These are phyloP conservation scores for Lanzia echinophila DNA, from an alignment of 2,329 filamentous ascomycete species.

Conservation along the genomic window DNA sequence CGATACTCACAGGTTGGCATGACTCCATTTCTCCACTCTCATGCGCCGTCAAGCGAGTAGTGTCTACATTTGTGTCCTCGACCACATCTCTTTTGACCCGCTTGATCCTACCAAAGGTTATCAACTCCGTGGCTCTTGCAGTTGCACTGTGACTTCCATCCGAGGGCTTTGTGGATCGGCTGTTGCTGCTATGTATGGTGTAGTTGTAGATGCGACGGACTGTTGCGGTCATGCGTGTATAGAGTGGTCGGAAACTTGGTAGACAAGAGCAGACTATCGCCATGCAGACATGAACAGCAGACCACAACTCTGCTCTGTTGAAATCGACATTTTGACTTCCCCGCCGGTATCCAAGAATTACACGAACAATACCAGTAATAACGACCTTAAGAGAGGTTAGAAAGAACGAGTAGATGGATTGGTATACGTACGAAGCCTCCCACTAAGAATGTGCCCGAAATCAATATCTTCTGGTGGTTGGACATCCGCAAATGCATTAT, in stretches of 20 bases:
- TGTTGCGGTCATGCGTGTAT: constrained; percentile 4
- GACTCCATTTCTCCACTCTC: neutral
- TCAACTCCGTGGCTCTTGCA: neutral
- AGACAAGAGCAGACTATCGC: constrained; percentile 15
- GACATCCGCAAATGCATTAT: constrained; percentile 3
- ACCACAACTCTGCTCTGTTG: constrained; percentile 13
- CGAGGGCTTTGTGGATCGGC: neutral
- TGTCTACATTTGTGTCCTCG: constrained; percentile 3
- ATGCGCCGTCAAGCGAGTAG: neutral
- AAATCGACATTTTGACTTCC: constrained; percentile 13
- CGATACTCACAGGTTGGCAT: too few relatives aligned
- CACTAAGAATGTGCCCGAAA: constrained; percentile 3
- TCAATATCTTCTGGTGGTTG: constrained; percentile 2
- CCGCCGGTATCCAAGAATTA: constrained; percentile 9
- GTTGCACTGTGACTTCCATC: neutral
- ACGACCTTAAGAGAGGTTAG: constrained; percentile 9
- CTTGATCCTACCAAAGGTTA: neutral
- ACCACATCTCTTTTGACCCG: neutral
- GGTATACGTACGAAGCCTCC: constrained; percentile 7
- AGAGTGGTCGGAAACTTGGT: constrained; percentile 10
- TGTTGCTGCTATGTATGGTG: neutral
- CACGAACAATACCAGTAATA: constrained; percentile 10
- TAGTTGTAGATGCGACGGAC: constrained; percentile 4
- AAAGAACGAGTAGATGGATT: neutral
- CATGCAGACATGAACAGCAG: constrained; percentile 12